A percentile compares a stretch with the other conserved stretches of the same genome.
Conservation (phyloP, 2,329 filamentous ascomycete species). For the Parastagonospora nodorum region DNA sequence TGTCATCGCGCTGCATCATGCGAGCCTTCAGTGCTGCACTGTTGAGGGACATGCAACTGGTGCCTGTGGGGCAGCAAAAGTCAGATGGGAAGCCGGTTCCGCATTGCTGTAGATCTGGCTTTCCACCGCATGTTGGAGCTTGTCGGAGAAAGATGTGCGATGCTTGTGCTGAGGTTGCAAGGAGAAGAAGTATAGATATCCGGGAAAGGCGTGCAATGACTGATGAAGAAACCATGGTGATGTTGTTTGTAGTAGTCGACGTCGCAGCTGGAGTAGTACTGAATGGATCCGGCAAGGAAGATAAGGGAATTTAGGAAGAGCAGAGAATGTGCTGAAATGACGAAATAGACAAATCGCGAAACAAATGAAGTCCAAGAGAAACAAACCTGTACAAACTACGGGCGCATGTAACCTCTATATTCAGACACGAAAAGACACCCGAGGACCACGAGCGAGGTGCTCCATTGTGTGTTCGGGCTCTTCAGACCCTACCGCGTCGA, state of each 20-base stretch:
- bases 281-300: conserved; percentile 1
- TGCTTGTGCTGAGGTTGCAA: conserved; percentile 35
- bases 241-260: background rate
- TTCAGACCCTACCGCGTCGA: conserved; percentile 13
- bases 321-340: background rate
- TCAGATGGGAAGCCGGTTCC: conserved; percentile 60
- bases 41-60: conserved; percentile 63
- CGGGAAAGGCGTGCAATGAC: conserved; percentile 36
- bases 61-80: conserved; percentile 68
- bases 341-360: conserved; percentile 2
- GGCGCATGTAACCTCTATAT: conserved; percentile 24
- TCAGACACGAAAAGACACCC: conserved; percentile 10
- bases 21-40: conserved; percentile 49
- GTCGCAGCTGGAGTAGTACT: no score
- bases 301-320: background rate
- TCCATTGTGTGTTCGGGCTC: conserved; percentile 10
- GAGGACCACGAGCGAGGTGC: conserved; percentile 17
- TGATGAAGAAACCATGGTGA: conserved; percentile 35
- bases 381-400: conserved; percentile 3
- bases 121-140: conserved; percentile 56
- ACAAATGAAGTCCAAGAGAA: conserved; percentile 7
- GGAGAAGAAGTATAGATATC: conserved; percentile 38
- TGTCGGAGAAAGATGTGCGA: conserved; percentile 37
- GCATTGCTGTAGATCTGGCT: conserved; percentile 58
- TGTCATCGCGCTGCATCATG: background rate